A percentile compares a stretch with the other conserved stretches of the same genome.
These are phyloP conservation scores for Colletotrichum sp. DNA, from an alignment of 2,329 filamentous ascomycete species.

Conservation along the genomic window DNA sequence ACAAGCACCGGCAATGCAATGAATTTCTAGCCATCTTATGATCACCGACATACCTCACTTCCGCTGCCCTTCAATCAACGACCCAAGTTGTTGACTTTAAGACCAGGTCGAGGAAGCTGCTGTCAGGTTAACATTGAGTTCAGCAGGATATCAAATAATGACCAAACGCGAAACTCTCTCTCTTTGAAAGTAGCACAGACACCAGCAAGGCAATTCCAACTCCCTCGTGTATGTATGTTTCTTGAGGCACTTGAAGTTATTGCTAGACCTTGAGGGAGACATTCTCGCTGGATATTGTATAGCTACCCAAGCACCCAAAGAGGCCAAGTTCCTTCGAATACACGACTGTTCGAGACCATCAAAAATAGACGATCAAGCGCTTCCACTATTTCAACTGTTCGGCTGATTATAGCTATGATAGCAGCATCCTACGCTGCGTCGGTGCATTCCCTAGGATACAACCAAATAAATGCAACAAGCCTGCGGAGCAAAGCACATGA, in stretches of 20 bases:
- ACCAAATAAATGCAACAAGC: background rate
- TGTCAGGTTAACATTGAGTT: background rate
- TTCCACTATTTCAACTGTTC: background rate
- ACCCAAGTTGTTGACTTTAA: background rate
- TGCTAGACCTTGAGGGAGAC: background rate
- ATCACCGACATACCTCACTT: background rate
- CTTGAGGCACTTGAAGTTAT: background rate
- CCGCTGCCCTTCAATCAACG: background rate
- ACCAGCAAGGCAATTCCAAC: background rate
- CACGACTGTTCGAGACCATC: background rate
- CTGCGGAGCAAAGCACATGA: background rate
- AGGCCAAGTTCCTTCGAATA: background rate
- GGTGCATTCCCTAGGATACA: background rate
- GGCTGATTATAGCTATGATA: background rate
- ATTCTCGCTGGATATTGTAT: background rate
- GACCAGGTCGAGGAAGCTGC: background rate
- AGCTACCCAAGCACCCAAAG: background rate
- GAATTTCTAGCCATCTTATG: background rate
- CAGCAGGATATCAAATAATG: background rate
- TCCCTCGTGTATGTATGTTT: background rate
- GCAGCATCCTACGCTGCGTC: background rate
- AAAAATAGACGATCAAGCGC: background rate
- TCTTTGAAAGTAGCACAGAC: background rate
- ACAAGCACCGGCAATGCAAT: background rate
- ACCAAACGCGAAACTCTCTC: background rate